These are phyloP conservation scores for Ganoderma lingzhi DNA, from an alignment of 1,284 basidiomycete genomes.

Conservation along the genomic window DNA sequence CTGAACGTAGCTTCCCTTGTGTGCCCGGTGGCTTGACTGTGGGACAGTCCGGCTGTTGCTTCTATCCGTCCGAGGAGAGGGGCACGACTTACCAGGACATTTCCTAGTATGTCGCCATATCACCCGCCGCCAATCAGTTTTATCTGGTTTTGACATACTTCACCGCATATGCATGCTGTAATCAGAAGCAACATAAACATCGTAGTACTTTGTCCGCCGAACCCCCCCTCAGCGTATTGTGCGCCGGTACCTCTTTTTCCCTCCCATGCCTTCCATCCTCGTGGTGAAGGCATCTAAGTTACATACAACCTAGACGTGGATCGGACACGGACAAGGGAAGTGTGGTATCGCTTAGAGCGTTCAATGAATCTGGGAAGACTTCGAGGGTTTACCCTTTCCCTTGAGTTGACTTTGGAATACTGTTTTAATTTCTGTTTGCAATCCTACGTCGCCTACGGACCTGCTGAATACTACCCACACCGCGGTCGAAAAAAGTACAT, in stretches of 20 bases:
- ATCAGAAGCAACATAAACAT: neutral
- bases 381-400: neutral
- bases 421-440: neutral
- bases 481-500: neutral
- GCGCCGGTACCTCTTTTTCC: too few species aligned
- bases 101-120: neutral
- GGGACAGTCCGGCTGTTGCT: neutral
- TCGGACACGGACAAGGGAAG: neutral
- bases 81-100: neutral
- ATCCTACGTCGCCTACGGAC: neutral
- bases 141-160: neutral
- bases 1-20: neutral
- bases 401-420: neutral
- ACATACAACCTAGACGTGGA: neutral
- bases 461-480: neutral
- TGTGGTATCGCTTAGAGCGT: neutral
- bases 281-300: neutral
- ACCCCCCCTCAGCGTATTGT: neutral
- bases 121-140: neutral
- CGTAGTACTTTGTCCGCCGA: neutral
- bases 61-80: neutral
- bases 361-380: neutral
- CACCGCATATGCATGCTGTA: neutral
- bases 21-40: constrained; percentile 9
- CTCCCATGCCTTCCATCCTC: neutral